phyloP scores from a whole-genome alignment of 2,329 filamentous ascomycete species.

The Aspergillus neotritici region DNA sequence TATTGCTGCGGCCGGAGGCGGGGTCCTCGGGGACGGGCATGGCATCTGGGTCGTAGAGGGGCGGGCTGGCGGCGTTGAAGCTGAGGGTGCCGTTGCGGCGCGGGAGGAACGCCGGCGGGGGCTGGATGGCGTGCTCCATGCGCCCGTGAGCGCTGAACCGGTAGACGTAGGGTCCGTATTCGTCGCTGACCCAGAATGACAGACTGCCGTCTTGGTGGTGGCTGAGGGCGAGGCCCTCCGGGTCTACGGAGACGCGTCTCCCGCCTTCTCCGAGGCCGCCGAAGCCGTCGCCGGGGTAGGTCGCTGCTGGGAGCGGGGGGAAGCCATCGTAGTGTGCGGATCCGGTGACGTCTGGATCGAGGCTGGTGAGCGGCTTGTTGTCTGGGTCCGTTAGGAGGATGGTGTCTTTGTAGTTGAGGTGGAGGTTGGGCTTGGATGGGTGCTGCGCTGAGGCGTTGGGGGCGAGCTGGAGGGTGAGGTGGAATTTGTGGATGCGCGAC shows the following conservation, averaged over 20 bases:
- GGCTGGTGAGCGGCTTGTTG: slow-evolving; percentile 57
- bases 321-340: slow-evolving; percentile 53
- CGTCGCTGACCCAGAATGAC: slow-evolving; percentile 62
- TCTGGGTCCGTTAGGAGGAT: slow-evolving; percentile 60
- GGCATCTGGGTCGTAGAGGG: slow-evolving; percentile 51
- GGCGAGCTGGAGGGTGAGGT: slow-evolving; percentile 53
- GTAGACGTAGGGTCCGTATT: slow-evolving; percentile 67
- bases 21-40: slow-evolving; percentile 52
- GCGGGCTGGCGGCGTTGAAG: slow-evolving; percentile 61
- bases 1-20: slow-evolving; percentile 60
- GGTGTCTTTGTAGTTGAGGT: slow-evolving; percentile 59
- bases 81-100: slow-evolving; percentile 55
- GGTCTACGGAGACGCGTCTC: slow-evolving; percentile 56
- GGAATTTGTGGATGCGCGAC: slow-evolving; percentile 62
- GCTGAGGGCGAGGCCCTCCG: slow-evolving; percentile 61
- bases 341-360: slow-evolving; percentile 55
- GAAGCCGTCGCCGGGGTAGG: slow-evolving; percentile 63
- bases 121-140: slow-evolving; percentile 59
- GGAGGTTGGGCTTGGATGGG: slow-evolving; percentile 56
- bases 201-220: slow-evolving; percentile 42
- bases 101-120: slow-evolving; percentile 60
- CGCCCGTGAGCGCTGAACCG: slow-evolving; percentile 54
- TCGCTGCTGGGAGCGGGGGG: slow-evolving; percentile 57
- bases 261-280: slow-evolving; percentile 57
- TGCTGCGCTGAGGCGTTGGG: slow-evolving; percentile 47